phyloP scores from a whole-genome alignment of 2,329 filamentous ascomycete genomes.

The Fusarium sacchari region DNA sequence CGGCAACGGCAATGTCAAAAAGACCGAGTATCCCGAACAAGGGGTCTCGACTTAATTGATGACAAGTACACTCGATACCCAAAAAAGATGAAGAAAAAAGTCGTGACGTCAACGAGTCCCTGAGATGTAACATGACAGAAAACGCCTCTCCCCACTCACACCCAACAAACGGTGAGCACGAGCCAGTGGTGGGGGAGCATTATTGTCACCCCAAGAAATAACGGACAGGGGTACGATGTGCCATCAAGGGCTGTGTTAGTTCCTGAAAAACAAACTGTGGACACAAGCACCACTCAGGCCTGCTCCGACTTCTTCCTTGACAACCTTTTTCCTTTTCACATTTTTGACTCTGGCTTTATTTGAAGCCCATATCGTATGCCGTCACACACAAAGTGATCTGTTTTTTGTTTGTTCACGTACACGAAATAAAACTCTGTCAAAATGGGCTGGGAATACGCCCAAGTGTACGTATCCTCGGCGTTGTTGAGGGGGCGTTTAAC shows the following conservation, averaged over 20 bases:
- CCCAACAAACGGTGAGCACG: not conserved
- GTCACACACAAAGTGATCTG: not conserved
- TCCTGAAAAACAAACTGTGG: not conserved
- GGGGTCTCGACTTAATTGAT: constrained; percentile 1
- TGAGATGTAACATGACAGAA: not conserved
- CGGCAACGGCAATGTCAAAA: not conserved
- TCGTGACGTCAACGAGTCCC: constrained; percentile 35
- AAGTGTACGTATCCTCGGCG: constrained; percentile 26
- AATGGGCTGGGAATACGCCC: constrained; percentile 39
- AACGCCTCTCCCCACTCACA: not conserved
- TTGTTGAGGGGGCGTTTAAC: not conserved
- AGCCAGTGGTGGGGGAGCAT: not conserved
- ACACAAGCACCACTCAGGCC: not conserved
- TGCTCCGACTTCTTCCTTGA: constrained; percentile 1
- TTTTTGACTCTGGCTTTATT: not conserved
- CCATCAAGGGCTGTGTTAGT: constrained; percentile 6
- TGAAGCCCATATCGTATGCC: not conserved
- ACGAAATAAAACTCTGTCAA: constrained; percentile 21
- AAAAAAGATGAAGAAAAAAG: constrained; percentile 11
- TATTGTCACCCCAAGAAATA: not conserved
- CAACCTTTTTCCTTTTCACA: not conserved
- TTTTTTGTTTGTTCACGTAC: not conserved
- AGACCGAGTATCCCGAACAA: not conserved
- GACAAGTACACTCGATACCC: constrained; percentile 23
- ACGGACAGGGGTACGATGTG: not conserved